Percentiles rank a stretch among this genome's conserved stretches.
Conservation (phyloP, 2,329 filamentous ascomycete genomes). For the Fusarium dlaminii region DNA sequence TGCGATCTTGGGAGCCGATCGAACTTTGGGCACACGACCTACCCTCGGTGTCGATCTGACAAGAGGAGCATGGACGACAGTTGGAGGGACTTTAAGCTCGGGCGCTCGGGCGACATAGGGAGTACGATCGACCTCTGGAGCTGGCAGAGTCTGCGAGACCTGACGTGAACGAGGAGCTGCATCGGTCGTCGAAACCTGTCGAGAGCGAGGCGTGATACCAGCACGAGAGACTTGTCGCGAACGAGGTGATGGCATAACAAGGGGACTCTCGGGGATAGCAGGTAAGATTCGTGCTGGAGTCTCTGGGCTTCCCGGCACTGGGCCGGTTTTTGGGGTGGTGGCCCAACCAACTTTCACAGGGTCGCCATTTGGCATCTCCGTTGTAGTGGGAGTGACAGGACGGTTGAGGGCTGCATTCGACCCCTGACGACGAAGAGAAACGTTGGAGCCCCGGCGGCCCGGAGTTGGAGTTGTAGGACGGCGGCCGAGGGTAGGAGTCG, state of each 20-base stretch:
- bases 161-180: slow-evolving; percentile 21
- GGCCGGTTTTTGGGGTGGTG: background rate
- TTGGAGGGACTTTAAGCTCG: background rate
- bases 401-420: slow-evolving; percentile 29
- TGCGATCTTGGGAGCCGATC: background rate
- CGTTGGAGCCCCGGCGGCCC: slow-evolving; percentile 21
- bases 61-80: background rate
- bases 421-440: slow-evolving; percentile 13
- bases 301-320: slow-evolving; percentile 9
- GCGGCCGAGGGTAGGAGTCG: slow-evolving; percentile 22
- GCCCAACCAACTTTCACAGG: slow-evolving; percentile 5
- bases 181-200: slow-evolving; percentile 15
- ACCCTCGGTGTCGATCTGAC: background rate
- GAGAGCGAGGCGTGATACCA: slow-evolving; percentile 2
- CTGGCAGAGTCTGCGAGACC: slow-evolving; percentile 19
- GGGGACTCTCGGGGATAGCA: slow-evolving; percentile 30
- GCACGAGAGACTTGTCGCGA: slow-evolving; percentile 28
- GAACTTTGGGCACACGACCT: slow-evolving; percentile 7
- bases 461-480: slow-evolving; percentile 35
- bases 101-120: background rate
- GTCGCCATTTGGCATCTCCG: background rate
- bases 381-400: slow-evolving; percentile 18
- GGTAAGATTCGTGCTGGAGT: slow-evolving; percentile 11
- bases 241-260: slow-evolving; percentile 18
- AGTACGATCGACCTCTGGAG: slow-evolving; percentile 1